phyloP scores from a whole-genome alignment of 257 asterid species.

The Gynochthodes officinalis region DNA sequence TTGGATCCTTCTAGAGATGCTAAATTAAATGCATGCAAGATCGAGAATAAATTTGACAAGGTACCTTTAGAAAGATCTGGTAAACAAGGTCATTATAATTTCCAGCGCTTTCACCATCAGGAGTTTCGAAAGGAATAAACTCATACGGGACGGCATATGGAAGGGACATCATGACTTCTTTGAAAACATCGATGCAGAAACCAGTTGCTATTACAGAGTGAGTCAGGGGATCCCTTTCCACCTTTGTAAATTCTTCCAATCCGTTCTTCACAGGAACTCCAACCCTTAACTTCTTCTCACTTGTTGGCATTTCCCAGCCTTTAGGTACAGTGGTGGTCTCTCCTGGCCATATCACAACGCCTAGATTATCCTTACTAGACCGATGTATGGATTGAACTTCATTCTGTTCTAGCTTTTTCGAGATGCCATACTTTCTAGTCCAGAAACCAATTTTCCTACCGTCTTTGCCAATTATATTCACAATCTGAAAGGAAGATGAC shows the following conservation, averaged over 20 bases:
- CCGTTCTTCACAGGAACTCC: constrained; percentile 40
- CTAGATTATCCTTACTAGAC: constrained; percentile 27
- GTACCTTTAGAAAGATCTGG: constrained; percentile 35
- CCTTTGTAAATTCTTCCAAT: constrained; percentile 32
- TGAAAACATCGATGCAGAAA: constrained; percentile 39
- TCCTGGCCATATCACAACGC: constrained; percentile 43
- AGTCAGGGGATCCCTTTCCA: constrained; percentile 27
- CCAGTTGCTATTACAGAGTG: constrained; percentile 33
- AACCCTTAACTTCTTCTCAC: constrained; percentile 23
- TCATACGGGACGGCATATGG: constrained; percentile 37
- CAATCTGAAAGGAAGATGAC: constrained; percentile 40
- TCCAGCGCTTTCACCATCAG: constrained; percentile 14
- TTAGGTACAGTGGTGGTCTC: constrained; percentile 30
- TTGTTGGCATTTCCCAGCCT: constrained; percentile 54
- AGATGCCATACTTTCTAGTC: constrained; percentile 35
- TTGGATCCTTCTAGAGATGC: no score
- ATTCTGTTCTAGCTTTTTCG: constrained; percentile 6
- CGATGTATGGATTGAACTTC: constrained; percentile 7
- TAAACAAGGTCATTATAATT: constrained; percentile 30
- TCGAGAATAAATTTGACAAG: background rate
- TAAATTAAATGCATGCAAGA: background rate
- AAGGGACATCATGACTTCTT: constrained; percentile 31
- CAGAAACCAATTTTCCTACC: constrained; percentile 40
- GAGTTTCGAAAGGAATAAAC: constrained; percentile 16
- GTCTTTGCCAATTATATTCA: constrained; percentile 41